A percentile compares a stretch with the other conserved stretches of the same genome.
phyloP scores from a whole-genome alignment of 805 yeast species.

The Martiniozyma abietophila region DNA sequence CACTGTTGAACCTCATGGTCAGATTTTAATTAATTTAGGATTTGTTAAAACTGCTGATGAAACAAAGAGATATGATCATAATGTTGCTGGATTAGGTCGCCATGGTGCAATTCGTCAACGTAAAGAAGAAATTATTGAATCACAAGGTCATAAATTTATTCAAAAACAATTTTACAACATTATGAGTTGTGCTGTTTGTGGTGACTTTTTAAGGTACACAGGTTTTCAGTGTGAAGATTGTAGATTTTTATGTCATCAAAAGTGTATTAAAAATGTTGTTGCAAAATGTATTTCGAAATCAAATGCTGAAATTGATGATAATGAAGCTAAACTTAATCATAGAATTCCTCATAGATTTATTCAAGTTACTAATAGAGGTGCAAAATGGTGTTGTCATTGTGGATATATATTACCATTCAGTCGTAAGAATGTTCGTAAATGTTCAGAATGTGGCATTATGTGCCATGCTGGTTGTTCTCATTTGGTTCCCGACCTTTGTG shows the following conservation, averaged over 20 bases:
- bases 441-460: conserved; percentile 90
- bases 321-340: conserved; percentile 80
- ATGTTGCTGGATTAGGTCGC: conserved; percentile 63
- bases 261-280: conserved; percentile 71
- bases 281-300: conserved; percentile 78
- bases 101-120: conserved; percentile 97
- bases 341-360: conserved; percentile 96
- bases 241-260: conserved; percentile 69
- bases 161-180: conserved; percentile 92
- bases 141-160: conserved; percentile 94
- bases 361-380: conserved; percentile 85
- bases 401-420: conserved; percentile 97
- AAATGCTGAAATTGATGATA: conserved; percentile 57
- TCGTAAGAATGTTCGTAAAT: conserved; percentile 81
- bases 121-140: conserved; percentile 84
- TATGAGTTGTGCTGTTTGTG: conserved; percentile 97
- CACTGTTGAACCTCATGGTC: conserved; percentile 90
- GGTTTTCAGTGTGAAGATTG: conserved; percentile 85
- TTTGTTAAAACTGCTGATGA: conserved; percentile 53
- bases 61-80: conserved; percentile 38
- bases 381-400: conserved; percentile 99
- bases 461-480: conserved; percentile 91
- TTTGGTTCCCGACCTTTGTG: conserved; percentile 96
- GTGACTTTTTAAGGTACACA: conserved; percentile 84
- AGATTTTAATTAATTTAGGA: conserved; percentile 65